Evolutionary conservation across 2,329 filamentous ascomycete genomes (phyloP).

Genomic region (Triangularia verruculosa): DNA sequence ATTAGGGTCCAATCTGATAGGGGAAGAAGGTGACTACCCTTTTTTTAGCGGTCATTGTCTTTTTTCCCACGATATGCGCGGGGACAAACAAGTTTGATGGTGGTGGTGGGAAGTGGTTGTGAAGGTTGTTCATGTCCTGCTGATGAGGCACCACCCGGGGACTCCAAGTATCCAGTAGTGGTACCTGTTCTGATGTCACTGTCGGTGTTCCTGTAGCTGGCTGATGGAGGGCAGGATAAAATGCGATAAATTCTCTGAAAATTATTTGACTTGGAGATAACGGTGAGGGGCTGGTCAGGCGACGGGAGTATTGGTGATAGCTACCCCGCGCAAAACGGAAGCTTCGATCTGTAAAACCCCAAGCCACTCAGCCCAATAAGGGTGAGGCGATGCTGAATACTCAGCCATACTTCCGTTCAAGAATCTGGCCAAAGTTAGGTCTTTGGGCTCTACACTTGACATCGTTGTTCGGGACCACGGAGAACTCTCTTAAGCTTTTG

Average conservation of each 20-base stretch:
- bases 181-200: not conserved
- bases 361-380: constrained; percentile 8
- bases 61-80: not conserved
- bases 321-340: constrained; percentile 12
- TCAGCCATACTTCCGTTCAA: constrained; percentile 1
- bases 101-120: constrained; percentile 1
- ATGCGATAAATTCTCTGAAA: constrained; percentile 8
- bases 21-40: not conserved
- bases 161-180: not conserved
- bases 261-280: not conserved
- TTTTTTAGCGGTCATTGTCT: not conserved
- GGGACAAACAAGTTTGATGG: constrained; percentile 3
- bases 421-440: not conserved
- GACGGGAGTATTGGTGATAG: not conserved
- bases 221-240: constrained; percentile 2
- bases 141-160: not conserved
- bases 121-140: not conserved
- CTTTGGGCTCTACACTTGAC: not conserved
- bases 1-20: constrained; percentile 1
- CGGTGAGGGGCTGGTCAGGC: not conserved
- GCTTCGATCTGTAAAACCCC: constrained; percentile 9
- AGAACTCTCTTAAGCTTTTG: not conserved
- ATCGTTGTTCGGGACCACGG: not conserved
- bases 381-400: constrained; percentile 7
- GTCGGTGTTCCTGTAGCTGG: not conserved